Evolutionary conservation across 2,329 filamentous ascomycete genomes (phyloP).

Genomic region (Diaporthe citrichinensis): DNA sequence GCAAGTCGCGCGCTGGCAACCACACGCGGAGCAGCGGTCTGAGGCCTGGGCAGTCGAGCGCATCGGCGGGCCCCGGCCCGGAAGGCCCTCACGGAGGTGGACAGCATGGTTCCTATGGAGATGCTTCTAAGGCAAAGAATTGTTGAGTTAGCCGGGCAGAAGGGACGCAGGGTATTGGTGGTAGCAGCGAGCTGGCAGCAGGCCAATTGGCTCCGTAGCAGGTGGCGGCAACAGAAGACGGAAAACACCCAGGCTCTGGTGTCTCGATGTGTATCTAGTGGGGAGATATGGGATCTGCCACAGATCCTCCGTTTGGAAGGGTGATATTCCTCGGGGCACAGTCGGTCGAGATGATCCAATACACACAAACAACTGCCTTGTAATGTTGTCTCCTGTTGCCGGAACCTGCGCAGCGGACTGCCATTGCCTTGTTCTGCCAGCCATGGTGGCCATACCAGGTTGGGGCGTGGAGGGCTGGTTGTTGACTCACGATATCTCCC

Average conservation of each 20-base stretch:
- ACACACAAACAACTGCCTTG: background rate
- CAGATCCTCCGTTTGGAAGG: background rate
- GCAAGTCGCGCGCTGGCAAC: conserved; percentile 43
- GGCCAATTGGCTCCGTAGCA: conserved; percentile 23
- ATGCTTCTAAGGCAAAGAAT: background rate
- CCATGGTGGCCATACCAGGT: background rate
- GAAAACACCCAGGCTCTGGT: background rate
- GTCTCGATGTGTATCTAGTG: background rate
- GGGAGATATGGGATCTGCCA: conserved; percentile 3
- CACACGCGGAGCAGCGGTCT: conserved; percentile 26
- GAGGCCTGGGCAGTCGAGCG: conserved; percentile 48
- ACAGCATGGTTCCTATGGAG: conserved; percentile 55
- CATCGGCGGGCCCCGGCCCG: conserved; percentile 60
- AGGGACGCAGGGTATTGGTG: background rate
- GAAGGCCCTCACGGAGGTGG: conserved; percentile 56
- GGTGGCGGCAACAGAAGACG: conserved; percentile 12
- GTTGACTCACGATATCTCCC: conserved; percentile 41
- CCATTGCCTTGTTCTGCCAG: background rate
- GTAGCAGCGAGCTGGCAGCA: background rate
- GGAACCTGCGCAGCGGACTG: conserved; percentile 15
- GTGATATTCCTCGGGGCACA: background rate
- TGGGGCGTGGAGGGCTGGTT: conserved; percentile 9
- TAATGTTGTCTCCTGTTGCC: background rate
- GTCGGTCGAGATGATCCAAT: background rate
- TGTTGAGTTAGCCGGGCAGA: conserved; percentile 9